Conservation (phyloP, 192 early-diverging fungal species). For the Dispira parvispora region DNA sequence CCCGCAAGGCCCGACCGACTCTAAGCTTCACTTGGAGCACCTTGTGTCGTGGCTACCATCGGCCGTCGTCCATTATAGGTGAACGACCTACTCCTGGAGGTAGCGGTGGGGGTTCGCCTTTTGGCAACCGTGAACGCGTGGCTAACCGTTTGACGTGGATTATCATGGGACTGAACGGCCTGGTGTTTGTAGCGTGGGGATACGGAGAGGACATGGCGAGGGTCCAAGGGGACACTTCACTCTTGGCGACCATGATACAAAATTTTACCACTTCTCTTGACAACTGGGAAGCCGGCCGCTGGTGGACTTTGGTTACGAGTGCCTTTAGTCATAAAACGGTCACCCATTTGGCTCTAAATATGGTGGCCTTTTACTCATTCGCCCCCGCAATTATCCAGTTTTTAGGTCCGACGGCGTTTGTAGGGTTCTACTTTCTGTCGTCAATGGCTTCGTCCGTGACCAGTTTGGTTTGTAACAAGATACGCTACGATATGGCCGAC, state of each 20-base stretch:
- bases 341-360: slow-evolving; percentile 24
- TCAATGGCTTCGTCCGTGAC: slow-evolving; percentile 17
- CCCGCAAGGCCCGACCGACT: too few relatives aligned
- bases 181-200: slow-evolving; percentile 22
- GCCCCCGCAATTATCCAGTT: slow-evolving; percentile 18
- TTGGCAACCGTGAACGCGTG: neutral
- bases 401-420: slow-evolving; percentile 17
- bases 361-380: slow-evolving; percentile 29
- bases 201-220: slow-evolving; percentile 11
- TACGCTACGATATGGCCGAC: slow-evolving; percentile 15
- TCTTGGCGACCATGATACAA: slow-evolving; percentile 16
- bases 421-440: slow-evolving; percentile 22
- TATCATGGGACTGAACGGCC: slow-evolving; percentile 22
- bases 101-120: neutral
- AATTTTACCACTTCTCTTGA: slow-evolving; percentile 21
- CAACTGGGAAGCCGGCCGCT: slow-evolving; percentile 18
- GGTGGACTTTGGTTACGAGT: slow-evolving; percentile 29
- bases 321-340: slow-evolving; percentile 28
- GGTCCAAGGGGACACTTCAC: slow-evolving; percentile 13
- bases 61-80: too few relatives aligned
- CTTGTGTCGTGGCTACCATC: too few relatives aligned
- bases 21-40: too few relatives aligned
- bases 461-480: slow-evolving; percentile 14
- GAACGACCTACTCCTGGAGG: too few relatives aligned
- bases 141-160: slow-evolving; percentile 13